Evolutionary conservation across 495 filamentous ascomycete genomes (phyloP).

Genomic region (Entonaema liquescens): DNA sequence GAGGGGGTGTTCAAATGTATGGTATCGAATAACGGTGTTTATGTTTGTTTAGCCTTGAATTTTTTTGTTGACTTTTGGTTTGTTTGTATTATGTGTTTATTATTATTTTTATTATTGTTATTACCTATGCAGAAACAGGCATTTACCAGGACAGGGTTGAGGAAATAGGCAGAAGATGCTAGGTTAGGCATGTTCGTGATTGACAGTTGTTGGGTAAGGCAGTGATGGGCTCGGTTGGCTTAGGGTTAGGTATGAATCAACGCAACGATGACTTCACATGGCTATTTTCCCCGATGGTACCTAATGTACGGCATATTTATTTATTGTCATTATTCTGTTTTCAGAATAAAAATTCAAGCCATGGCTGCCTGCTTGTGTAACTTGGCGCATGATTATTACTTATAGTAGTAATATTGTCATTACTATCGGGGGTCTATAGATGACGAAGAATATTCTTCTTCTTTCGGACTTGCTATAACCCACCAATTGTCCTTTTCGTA

Average conservation of each 20-base stretch:
- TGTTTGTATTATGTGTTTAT: too few relatives aligned
- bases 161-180: not conserved
- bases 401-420: slow-evolving; percentile 15
- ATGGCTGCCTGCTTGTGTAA: slow-evolving; percentile 9
- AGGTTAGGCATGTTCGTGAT: too few relatives aligned
- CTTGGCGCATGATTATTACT: slow-evolving; percentile 5
- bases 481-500: slow-evolving; percentile 99
- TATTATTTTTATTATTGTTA: too few relatives aligned
- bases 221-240: too few relatives aligned
- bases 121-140: too few relatives aligned
- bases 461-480: slow-evolving; percentile 57
- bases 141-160: not conserved
- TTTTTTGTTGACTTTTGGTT: too few relatives aligned
- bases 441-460: slow-evolving; percentile 9
- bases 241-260: too few relatives aligned
- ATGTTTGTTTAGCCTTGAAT: not conserved
- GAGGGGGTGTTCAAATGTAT: slow-evolving; percentile 23
- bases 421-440: slow-evolving; percentile 39
- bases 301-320: slow-evolving; percentile 13
- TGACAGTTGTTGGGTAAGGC: too few relatives aligned
- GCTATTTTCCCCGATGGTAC: too few relatives aligned
- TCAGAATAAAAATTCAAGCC: not conserved
- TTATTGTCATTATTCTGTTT: slow-evolving; percentile 7
- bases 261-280: too few relatives aligned
- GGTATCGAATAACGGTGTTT: slow-evolving; percentile 14